Base-by-base conservation (phyloP, 345 rosid genomes). In the Lepidium sativum region DNA sequence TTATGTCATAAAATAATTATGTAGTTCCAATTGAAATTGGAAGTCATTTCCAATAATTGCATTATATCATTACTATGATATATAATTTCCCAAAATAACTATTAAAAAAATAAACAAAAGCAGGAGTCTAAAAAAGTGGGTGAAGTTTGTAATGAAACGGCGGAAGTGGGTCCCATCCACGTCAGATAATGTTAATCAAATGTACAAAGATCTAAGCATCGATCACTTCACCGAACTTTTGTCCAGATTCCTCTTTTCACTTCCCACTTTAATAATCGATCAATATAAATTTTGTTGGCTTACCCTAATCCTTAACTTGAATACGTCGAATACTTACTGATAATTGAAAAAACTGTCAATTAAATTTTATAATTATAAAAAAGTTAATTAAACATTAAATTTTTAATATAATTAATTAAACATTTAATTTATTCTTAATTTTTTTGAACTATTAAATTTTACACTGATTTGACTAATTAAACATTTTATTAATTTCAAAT, bases 91-190 rank as follows among this genome's bases (percentile, higher is more conserved):
- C 43, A 29, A 41, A 60, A 41, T 33, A 52, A 34, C 6, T 39
- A 50, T 50, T 51, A 60, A 11, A 20, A 27, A 48, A 45, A 1
- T 14, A 29, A 13, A 17, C 13, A 9, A 43, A 33, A 4, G 1
- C 45, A 56, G 4, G 32, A 59, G 56, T 34, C 21, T 20, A 23
- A n/a, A 8, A 34, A 63, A 23, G 25, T 52, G 16, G 52, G 21
- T 43, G 9, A 43, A 34, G 17, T 49, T 61, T 61, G 68, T 54
- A 62, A 25, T 13, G 10, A 44, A 44, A 62, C 74, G 74, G 74
- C 68, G 68, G 38, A 53, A 43, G 63, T 61, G 6, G 62, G 55
- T 53, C 68, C 68, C 9, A 53, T 14, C 23, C 74, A 60, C 62
- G 55, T 43, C 38, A 53, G 54, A 5, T 60, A 5, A 2, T 29